Evolutionary conservation across 106 monocot genomes (phyloP), one percentile per base, ranked within the genome.

Genomic region (Apostasia shenzhenica): DNA sequence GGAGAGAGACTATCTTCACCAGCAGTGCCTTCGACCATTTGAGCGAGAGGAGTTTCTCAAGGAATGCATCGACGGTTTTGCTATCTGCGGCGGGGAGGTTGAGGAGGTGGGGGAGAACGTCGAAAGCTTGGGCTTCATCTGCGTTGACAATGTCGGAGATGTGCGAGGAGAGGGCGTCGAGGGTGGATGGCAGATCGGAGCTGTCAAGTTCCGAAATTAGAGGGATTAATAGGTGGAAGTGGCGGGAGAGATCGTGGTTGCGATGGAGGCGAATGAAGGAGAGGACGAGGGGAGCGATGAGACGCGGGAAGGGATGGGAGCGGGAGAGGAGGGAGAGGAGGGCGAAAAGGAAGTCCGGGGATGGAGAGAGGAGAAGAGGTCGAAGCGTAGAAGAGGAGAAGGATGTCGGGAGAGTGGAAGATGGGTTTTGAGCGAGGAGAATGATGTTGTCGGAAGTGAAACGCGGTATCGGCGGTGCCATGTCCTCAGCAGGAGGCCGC

Each of bases 21-120:
- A 92, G 65, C 42, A 80, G 59, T 13, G 83, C 42, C 45, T 83
- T 88, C 3, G 91, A 72, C 91, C 91, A 91, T 7, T 86, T 64
- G 62, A 57, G 26, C 3, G 81, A 47, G 50, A 88, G 75, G 57
- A 88, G 57, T 14, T 14, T 49, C 2, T 81, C 82, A 5, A 85
- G 58, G 60, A 78, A 54, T 8, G 53, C 5, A 8, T 67, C 59
- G 50, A 72, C 42, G 38, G 52, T 8, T 3, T 57, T 53, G 0
- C 11, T 42, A 0, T 59, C 75, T 40, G 66, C 42, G 11, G 13
- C 26, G 6, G 76, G 55, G 8, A 84, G 73, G 43, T 75, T 55
- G 37, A 88, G 74, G 10, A 83, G 75, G 8, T 69, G 64, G 1
- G 95, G 89, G 65, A 97, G 81, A 46, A 92, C 75, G 13, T 92